Percentiles rank a stretch among this genome's conserved stretches.
phyloP scores from a whole-genome alignment of 352 stramenopile species.

The Phytophthora cactorum region DNA sequence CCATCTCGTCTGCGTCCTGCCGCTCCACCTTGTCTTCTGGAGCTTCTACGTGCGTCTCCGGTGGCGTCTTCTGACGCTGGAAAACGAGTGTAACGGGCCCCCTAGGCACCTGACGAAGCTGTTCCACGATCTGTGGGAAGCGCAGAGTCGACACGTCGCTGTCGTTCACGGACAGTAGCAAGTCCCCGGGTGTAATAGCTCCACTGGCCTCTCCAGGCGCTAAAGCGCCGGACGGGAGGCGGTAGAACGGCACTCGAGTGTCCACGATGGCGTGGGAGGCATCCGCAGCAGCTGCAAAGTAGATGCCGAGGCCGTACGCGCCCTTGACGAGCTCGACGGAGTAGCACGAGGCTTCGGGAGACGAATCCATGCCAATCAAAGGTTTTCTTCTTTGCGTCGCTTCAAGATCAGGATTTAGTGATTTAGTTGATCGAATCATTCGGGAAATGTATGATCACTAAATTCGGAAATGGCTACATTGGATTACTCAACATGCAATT shows the following conservation, averaged over 20 bases:
- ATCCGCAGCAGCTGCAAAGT: slow-evolving; percentile 52
- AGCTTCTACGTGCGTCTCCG: slow-evolving; percentile 17
- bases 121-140: slow-evolving; percentile 66
- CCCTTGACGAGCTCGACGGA: slow-evolving; percentile 61
- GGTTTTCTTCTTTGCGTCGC: slow-evolving; percentile 5
- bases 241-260: slow-evolving; percentile 68
- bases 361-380: slow-evolving; percentile 12
- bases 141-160: slow-evolving; percentile 32
- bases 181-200: slow-evolving; percentile 52
- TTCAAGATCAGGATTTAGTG: slow-evolving; percentile 1
- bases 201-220: slow-evolving; percentile 69
- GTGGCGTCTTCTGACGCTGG: slow-evolving; percentile 23
- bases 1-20: slow-evolving; percentile 14
- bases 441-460: not conserved
- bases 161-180: slow-evolving; percentile 57
- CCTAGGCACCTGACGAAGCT: slow-evolving; percentile 54
- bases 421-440: not conserved
- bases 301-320: slow-evolving; percentile 75
- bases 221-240: slow-evolving; percentile 51
- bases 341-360: slow-evolving; percentile 39
- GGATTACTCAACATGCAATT: slow-evolving; percentile 57
- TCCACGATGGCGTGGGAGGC: slow-evolving; percentile 56
- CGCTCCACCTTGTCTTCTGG: slow-evolving; percentile 19
- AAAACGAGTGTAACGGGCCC: slow-evolving; percentile 59
- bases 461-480: not conserved